Percentiles rank a stretch among this genome's conserved stretches.
Conservation (phyloP, 2,329 filamentous ascomycete genomes). For the Rutstroemia sydowiana region DNA sequence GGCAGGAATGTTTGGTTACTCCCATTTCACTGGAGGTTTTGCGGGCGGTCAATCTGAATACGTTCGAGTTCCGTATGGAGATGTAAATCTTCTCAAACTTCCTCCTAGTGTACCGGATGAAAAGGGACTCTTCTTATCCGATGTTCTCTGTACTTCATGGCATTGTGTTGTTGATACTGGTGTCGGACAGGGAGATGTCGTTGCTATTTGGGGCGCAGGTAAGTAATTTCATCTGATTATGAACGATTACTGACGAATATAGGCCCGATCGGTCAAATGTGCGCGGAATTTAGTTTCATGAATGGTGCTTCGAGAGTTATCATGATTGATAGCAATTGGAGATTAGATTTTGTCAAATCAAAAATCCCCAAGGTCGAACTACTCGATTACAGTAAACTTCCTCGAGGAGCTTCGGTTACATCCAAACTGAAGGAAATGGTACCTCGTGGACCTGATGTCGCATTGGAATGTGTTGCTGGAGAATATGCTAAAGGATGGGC, state of each 20-base stretch:
- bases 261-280: conserved; percentile 79
- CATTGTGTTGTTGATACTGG: conserved; percentile 77
- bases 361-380: conserved; percentile 60
- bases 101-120: conserved; percentile 77
- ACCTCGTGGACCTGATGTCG: conserved; percentile 66
- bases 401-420: conserved; percentile 60
- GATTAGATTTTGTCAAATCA: conserved; percentile 60
- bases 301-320: conserved; percentile 71
- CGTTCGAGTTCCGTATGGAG: conserved; percentile 70
- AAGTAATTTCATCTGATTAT: not conserved
- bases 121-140: conserved; percentile 69
- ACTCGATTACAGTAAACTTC: conserved; percentile 58
- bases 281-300: conserved; percentile 64
- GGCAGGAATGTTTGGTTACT: conserved; percentile 66
- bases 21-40: conserved; percentile 78
- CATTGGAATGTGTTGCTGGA: conserved; percentile 59
- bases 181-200: conserved; percentile 67
- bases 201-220: conserved; percentile 76
- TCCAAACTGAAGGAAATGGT: conserved; percentile 67
- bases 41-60: conserved; percentile 85
- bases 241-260: not conserved
- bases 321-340: conserved; percentile 66
- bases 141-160: conserved; percentile 74
- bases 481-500: conserved; percentile 56
- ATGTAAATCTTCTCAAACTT: conserved; percentile 73